These are phyloP conservation scores for Uronychia binucleata DNA, from an alignment of 73 alveolate genomes.

Conservation along the genomic window DNA sequence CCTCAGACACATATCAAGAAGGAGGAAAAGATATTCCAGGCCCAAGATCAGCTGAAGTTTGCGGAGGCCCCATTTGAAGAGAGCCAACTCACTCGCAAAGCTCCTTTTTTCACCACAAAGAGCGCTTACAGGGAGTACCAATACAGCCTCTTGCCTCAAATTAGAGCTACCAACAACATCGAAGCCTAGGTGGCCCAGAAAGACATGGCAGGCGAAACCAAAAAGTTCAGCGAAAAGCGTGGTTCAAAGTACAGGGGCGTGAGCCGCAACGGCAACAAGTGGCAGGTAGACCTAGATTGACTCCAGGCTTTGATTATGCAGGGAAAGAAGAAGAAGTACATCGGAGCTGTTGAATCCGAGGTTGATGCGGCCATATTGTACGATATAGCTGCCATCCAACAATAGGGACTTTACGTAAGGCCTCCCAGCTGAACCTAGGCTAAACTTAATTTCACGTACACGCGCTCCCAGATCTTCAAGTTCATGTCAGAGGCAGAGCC, in stretches of 20 bases:
- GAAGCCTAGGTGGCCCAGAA: not conserved
- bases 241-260: constrained; percentile 66
- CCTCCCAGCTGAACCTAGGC: not conserved
- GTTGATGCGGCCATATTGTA: constrained; percentile 26
- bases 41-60: not conserved
- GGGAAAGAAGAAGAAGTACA: constrained; percentile 37
- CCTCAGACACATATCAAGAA: not conserved
- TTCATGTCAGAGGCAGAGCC: not conserved
- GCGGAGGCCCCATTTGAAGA: not conserved
- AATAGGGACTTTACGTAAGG: not conserved
- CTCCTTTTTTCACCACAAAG: not conserved
- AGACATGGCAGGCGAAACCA: not conserved
- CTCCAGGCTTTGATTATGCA: constrained; percentile 29
- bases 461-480: not conserved
- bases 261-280: constrained; percentile 63
- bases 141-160: not conserved
- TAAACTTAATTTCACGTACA: not conserved
- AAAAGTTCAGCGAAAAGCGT: constrained; percentile 14
- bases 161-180: not conserved
- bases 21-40: not conserved
- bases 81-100: not conserved
- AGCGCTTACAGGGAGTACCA: not conserved
- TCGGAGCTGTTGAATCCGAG: constrained; percentile 40
- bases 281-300: constrained; percentile 50
- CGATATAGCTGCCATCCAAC: constrained; percentile 9